Evolutionary conservation across 1,139 yeast genomes (phyloP).

Genomic region (Yamadazyma friedrichii): DNA sequence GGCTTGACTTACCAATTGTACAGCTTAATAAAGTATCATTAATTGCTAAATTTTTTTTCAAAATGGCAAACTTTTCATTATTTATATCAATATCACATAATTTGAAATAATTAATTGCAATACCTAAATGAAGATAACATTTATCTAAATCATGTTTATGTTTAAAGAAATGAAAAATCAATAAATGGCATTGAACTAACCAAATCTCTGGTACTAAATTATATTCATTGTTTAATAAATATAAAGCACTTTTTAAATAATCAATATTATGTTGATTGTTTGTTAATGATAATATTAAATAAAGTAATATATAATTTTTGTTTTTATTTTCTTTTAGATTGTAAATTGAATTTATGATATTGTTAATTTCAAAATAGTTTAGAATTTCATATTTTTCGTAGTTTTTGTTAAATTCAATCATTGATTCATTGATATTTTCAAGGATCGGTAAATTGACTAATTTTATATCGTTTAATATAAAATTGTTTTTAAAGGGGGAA

Average conservation of each 20-base stretch:
- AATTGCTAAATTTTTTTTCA: constrained; percentile 1
- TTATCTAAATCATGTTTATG: constrained; percentile 36
- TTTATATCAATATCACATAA: constrained; percentile 18
- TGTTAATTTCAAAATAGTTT: constrained; percentile 28
- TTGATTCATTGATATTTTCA: constrained; percentile 25
- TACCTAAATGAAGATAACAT: constrained; percentile 36
- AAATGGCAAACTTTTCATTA: neutral
- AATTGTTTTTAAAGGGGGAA: neutral
- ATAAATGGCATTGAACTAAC: constrained; percentile 40
- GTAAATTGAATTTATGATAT: constrained; percentile 1
- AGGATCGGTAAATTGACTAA: constrained; percentile 20
- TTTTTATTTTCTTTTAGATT: constrained; percentile 3
- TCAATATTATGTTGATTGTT: neutral
- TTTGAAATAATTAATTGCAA: constrained; percentile 26
- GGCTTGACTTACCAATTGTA: constrained; percentile 9
- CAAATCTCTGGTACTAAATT: constrained; percentile 35
- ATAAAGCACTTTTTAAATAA: constrained; percentile 10
- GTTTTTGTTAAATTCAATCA: neutral
- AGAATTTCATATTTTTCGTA: constrained; percentile 26
- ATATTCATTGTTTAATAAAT: constrained; percentile 6
- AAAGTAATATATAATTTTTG: constrained; percentile 12
- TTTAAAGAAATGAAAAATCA: constrained; percentile 39
- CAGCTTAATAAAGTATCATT: constrained; percentile 9
- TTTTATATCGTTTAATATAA: constrained; percentile 7
- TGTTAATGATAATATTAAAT: constrained; percentile 8